Base-by-base conservation (phyloP, 768 basidiomycete genomes). In the Gloeophyllum trabeum region DNA sequence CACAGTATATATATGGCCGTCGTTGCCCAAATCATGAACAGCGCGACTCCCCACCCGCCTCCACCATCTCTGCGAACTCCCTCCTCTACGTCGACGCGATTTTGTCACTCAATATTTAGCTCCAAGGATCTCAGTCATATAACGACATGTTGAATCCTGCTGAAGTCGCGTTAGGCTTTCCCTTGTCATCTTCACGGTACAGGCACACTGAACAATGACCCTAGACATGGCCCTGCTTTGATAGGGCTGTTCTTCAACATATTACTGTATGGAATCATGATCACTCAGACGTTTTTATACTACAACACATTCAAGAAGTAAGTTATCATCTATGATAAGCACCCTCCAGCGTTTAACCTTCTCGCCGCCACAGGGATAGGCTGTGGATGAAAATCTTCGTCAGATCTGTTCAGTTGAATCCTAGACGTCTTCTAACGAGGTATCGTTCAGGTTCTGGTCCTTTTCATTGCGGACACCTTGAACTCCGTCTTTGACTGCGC, bases 381-480 rank as follows among this genome's bases (percentile, higher is more conserved):
- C 25, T 28, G n/a, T 64, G 63, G 59, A 61, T 71, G 45, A 67
- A 64, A 44, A 21, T 49, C 0, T 58, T 69, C 39, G 69, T 69
- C 24, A 40, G 61, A n/a, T 51, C 26, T 18, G 19, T 5, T 26
- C 3, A 12, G 18, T 24, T 18, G 22, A 18, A 20, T 25, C 23
- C 4, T 2, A 22, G 39, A 4, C 19, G 18, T 42, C 35, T n/a
- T 38, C 14, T 12, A 38, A 38, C 14, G 10, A n/a, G 19, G 7
- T 20, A 10, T 16, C 16, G 10, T 16, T 32, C 42, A 71, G 65
- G 61, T 67, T 37, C 20, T 48, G 34, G 42, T 63, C 20, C 50
- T 73, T 4, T 54, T 71, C 19, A 4, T 66, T 10, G 63, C 61
- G 16, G 71, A 74, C 51, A 70, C 68, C 0, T 42, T 63, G 19